phyloP scores from a whole-genome alignment of 2,329 filamentous ascomycete species.

The Monilinia fructigena region DNA sequence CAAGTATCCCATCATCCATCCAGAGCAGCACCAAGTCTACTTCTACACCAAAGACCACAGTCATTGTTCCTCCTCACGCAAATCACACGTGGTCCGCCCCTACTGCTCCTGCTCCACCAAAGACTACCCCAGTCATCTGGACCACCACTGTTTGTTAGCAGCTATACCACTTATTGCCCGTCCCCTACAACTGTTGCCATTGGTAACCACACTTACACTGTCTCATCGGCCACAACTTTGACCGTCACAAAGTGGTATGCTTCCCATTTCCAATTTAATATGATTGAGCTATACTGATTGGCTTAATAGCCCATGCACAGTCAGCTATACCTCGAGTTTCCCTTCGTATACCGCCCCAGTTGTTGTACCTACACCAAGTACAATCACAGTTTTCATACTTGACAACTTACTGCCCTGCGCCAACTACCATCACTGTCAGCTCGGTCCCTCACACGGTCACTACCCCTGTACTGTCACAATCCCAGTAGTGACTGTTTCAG shows the following conservation, averaged over 20 bases:
- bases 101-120: conserved; percentile 9
- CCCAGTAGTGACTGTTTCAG: conserved; percentile 26
- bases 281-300: not conserved
- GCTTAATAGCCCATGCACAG: conserved; percentile 8
- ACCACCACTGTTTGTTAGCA: conserved; percentile 20
- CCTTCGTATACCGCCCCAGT: conserved; percentile 24
- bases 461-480: conserved; percentile 26
- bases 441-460: conserved; percentile 30
- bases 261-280: not conserved
- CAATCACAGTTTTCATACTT: conserved; percentile 7
- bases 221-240: conserved; percentile 19
- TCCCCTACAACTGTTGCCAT: conserved; percentile 26
- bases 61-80: conserved; percentile 14
- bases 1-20: conserved; percentile 8
- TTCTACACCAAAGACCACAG: conserved; percentile 22
- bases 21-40: conserved; percentile 12
- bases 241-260: conserved; percentile 19
- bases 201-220: conserved; percentile 29
- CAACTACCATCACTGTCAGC: conserved; percentile 28
- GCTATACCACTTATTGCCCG: conserved; percentile 28
- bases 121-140: conserved; percentile 15
- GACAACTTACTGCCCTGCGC: conserved; percentile 21
- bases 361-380: conserved; percentile 19
- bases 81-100: conserved; percentile 16
- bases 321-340: conserved; percentile 23